Base-by-base conservation (phyloP, 202 grass and related monocot species). In the Carex sylvatica region DNA sequence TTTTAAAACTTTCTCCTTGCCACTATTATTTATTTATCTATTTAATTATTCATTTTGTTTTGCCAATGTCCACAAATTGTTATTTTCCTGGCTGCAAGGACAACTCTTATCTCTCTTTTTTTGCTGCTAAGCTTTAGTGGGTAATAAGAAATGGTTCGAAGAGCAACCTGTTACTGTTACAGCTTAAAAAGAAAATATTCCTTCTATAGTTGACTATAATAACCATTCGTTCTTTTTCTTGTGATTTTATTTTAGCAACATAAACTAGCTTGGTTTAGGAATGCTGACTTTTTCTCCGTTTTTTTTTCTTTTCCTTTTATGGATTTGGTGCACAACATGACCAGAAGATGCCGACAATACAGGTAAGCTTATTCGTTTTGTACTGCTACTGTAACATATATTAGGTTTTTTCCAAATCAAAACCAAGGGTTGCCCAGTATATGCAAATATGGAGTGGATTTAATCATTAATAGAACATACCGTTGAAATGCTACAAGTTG, bases 261-360 rank as follows among this genome's bases (percentile, higher is more conserved):
- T 58, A 36, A 35, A 76, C 14, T 56, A 75, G 49, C 24, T 19
- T 76, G 24, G 55, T 35, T 56, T 33, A n/a, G 38, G 8, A 58
- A n/a, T 35, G n/a, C 49, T 58, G 73, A 77, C 16, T 5, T 58
- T 12, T 58, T 35, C 24, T 69, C 49, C 10, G 8, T 82, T 36
- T 62, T 70, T n/a, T 2, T 49, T 49, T 49, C 3, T 3, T 66
- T n/a, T n/a, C n/a, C 49, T 67, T 78, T 9, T 83, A 69, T 73
- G 16, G 18, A 82, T 87, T 9, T 40, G 81, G 68, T 33, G 35
- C n/a, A 83, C 81, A 55, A 77, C 83, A 83, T 22, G 30, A 89
- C 72, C 90, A 99, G 96, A 99, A 92, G 86, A 99, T 99, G 93
- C 93, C 96, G 49, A 87, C 89, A 73, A 88, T 96, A 91, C 96